phyloP scores from a whole-genome alignment of 2,329 filamentous ascomycete genomes.

The Arachnomyces sp. region DNA sequence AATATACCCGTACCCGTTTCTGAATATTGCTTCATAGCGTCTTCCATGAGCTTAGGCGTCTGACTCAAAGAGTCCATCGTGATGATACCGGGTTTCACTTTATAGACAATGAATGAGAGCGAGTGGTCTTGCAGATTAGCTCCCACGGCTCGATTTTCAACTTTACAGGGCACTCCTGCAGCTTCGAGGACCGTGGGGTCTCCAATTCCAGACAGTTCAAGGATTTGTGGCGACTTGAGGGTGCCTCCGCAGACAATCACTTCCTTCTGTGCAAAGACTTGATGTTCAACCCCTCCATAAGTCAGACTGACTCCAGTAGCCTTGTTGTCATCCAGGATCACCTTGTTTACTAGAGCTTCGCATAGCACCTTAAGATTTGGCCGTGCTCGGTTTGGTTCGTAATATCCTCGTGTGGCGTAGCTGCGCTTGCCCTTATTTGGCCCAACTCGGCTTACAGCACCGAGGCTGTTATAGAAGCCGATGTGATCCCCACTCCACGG shows the following conservation, averaged over 20 bases:
- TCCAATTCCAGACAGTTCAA: constrained; percentile 58
- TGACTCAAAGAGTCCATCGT: constrained; percentile 14
- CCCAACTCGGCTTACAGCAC: constrained; percentile 13
- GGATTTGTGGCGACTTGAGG: constrained; percentile 50
- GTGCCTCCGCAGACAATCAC: constrained; percentile 54
- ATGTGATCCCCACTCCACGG: too few relatives aligned
- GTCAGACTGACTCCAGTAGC: constrained; percentile 37
- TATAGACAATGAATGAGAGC: too few relatives aligned
- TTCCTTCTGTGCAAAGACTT: constrained; percentile 37
- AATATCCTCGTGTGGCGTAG: neutral
- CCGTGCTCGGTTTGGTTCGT: neutral
- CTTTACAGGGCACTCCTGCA: constrained; percentile 36
- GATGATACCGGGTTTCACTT: constrained; percentile 11
- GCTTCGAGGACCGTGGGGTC: constrained; percentile 35
- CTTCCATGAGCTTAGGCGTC: constrained; percentile 24
- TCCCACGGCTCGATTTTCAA: constrained; percentile 41
- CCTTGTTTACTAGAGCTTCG: constrained; percentile 30
- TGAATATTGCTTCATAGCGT: constrained; percentile 22
- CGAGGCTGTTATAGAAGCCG: too few relatives aligned
- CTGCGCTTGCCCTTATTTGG: constrained; percentile 13
- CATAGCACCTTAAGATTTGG: constrained; percentile 13
- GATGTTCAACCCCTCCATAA: constrained; percentile 30
- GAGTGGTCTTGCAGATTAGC: constrained; percentile 46
- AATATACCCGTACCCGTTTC: constrained; percentile 26
- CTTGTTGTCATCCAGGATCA: constrained; percentile 35